These are phyloP conservation scores for Globisporangium ultimum DNA, from an alignment of 352 stramenopile species.

Conservation along the genomic window DNA sequence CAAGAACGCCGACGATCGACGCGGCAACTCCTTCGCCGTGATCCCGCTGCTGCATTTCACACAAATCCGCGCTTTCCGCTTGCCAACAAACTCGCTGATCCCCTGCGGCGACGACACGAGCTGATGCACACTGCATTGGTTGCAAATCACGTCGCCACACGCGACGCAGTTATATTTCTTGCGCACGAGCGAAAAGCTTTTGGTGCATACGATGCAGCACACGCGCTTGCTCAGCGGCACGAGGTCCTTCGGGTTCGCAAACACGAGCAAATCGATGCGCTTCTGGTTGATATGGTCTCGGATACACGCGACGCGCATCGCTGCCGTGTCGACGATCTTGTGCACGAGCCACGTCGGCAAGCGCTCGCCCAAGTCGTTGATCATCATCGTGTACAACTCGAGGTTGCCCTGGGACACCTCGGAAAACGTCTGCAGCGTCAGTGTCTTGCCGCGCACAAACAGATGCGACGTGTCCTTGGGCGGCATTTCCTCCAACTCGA, in stretches of 20 bases:
- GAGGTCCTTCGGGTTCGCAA: constrained; percentile 61
- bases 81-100: constrained; percentile 42
- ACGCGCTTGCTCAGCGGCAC: constrained; percentile 71
- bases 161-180: constrained; percentile 86
- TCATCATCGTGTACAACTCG: constrained; percentile 80
- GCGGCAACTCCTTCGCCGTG: constrained; percentile 48
- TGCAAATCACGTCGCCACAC: constrained; percentile 82
- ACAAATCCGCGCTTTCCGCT: constrained; percentile 75
- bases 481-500: constrained; percentile 57
- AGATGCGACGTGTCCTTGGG: constrained; percentile 43
- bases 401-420: constrained; percentile 51
- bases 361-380: constrained; percentile 73
- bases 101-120: constrained; percentile 50
- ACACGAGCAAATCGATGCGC: constrained; percentile 68
- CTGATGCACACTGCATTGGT: constrained; percentile 73
- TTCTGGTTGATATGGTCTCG: constrained; percentile 76
- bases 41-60: constrained; percentile 71
- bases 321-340: constrained; percentile 79
- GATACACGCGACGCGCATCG: constrained; percentile 70
- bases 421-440: constrained; percentile 71
- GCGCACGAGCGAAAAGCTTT: constrained; percentile 78
- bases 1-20: constrained; percentile 26
- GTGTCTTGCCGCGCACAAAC: constrained; percentile 71
- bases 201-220: constrained; percentile 77
- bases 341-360: constrained; percentile 77